Evolutionary conservation across 1,284 basidiomycete genomes (phyloP), one percentile per base, ranked within the genome.

Genomic region (Violaceomyces palustris): DNA sequence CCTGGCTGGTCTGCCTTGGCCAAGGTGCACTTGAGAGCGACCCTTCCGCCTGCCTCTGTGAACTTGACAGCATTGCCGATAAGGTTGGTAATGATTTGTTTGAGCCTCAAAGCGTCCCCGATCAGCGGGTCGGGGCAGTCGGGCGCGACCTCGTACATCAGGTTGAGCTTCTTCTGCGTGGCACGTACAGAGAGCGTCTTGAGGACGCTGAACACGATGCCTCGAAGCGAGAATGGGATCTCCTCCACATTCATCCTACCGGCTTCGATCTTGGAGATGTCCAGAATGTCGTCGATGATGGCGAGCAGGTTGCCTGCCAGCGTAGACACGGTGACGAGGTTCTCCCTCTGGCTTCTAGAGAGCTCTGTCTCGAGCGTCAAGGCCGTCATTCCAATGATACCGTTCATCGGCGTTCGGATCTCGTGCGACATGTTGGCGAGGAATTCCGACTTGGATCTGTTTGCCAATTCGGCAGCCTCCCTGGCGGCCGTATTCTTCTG

Each of bases 171-270:
- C 77, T 93, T 94, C 75, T 98, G 93, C 6, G 92, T 89, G 0
- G 94, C 94, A 44, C 93, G 90, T 35, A 97, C 92, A 64, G 96
- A 93, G 35, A 99, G 82, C 2, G 93, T 97, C 79, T 98, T 99
- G 74, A 98, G 83, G 42, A 98, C 94, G 27, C 89, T 89, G 72
- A 97, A 98, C 39, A 97, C 89, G 8, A 91, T 94, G 62, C 92
- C 85, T 24, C 94, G 87, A 24, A 97, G 81, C n/a, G 92, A 97
- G 77, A 93, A 99, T 0, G 92, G 88, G 27, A 97, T 92, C 49
- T 92, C 87, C 75, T 99, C 94, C 84, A 98, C 96, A 3, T 91
- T 97, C 94, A 98, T 98, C 17, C 94, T 85, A 49, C 94, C 94
- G 34, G 93, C 93, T 76, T 98, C 93, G 44, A 73, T 72, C 63